Evolutionary conservation across 1,139 yeast species (phyloP), one percentile per base, ranked within the genome.

Genomic region (Magnusiomyces paraingens): DNA sequence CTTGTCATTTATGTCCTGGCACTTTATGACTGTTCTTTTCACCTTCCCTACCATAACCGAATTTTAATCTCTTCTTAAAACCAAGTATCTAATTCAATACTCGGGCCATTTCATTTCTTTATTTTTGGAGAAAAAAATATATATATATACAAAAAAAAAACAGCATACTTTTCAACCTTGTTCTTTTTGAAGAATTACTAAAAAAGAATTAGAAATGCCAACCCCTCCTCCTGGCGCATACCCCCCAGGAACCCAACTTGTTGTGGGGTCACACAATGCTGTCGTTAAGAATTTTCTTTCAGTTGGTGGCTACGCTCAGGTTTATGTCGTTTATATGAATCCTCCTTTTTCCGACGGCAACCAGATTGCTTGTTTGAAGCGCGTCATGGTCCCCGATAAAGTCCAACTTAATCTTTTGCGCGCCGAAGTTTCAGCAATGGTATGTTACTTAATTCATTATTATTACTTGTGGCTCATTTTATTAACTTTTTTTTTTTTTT

Each of bases 351-450:
- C 58, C 10, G 61, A 61, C 38, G 66, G 65, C 29, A 55, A 56
- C 36, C 61, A 62, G 42, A 61, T 72, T 18, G 81, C 80, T 15
- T 86, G 93, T 64, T 75, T 86, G 66, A 86, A 86, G 68, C 73
- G 93, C 57, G 94, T 86, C 17, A 78, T 83, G 52, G 91, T 86
- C 2, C 87, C 88, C 14, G 87, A 84, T 64, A 86, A 86, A 69
- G 75, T 77, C 54, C 86, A 85, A 10, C 74, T 86, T 60, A 82
- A 82, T 63, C 77, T 79, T 55, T 72, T 86, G 57, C 70, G 94
- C 48, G 85, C 85, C 57, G 95, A 86, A 66, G 94, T 86, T 26
- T 93, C 86, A 60, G 91, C 88, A 17, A 86, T 86, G 94, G 63
- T 60, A 52, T 36, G 59, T 47, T 6, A 38, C 41, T 20, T 43